Conservation (phyloP, 129 eudicot species). For the Arctium lappa region DNA sequence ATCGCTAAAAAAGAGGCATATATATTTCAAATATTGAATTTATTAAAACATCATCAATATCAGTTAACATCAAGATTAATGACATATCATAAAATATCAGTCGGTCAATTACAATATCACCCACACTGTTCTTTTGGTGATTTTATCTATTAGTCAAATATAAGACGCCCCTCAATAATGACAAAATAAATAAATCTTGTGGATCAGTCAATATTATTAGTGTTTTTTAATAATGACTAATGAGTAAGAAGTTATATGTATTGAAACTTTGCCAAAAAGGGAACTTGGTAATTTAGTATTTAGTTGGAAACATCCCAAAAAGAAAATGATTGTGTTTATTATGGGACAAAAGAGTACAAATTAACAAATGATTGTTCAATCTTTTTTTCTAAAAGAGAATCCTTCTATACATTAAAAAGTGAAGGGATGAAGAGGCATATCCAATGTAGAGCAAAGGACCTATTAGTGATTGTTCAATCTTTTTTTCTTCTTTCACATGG, state of each 20-base stretch:
- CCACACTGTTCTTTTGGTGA: neutral
- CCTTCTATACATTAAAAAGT: neutral
- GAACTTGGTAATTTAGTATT: neutral
- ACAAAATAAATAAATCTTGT: too few species aligned
- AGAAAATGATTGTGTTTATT: neutral
- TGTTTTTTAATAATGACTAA: neutral
- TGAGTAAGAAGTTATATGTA: neutral
- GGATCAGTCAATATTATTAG: neutral
- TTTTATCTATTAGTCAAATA: neutral
- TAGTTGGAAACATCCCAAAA: neutral
- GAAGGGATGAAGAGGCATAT: neutral
- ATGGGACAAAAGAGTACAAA: neutral
- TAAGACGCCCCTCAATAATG: neutral
- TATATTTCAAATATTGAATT: neutral
- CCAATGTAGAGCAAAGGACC: neutral
- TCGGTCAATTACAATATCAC: neutral
- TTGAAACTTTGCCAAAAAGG: neutral
- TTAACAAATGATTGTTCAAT: neutral
- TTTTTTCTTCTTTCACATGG: neutral
- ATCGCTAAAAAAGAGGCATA: neutral
- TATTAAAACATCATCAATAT: neutral
- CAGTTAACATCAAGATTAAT: neutral
- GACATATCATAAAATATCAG: neutral
- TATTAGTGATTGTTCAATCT: neutral
- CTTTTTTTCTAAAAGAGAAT: too few species aligned